These are phyloP conservation scores for Penicillium sp. DNA, from an alignment of 2,329 filamentous ascomycete genomes.

Conservation along the genomic window DNA sequence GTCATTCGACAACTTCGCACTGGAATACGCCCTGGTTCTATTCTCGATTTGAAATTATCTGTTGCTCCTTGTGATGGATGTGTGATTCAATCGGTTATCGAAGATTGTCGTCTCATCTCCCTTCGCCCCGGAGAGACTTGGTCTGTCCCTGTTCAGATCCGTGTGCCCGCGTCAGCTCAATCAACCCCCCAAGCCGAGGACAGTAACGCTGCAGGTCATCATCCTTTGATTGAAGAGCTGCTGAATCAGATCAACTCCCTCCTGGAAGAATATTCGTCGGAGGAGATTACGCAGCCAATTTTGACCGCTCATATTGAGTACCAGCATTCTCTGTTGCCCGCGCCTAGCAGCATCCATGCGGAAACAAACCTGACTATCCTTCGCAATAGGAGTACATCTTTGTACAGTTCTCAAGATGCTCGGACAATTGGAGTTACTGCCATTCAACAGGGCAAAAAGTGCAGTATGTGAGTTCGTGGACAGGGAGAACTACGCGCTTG, in stretches of 20 bases:
- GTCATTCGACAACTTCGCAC: constrained; percentile 30
- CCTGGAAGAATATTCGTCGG: constrained; percentile 19
- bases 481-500: too few species aligned
- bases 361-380: constrained; percentile 25
- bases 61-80: constrained; percentile 24
- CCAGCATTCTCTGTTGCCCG: constrained; percentile 31
- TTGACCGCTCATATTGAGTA: constrained; percentile 31
- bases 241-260: constrained; percentile 32
- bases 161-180: constrained; percentile 15
- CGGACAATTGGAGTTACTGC: too few species aligned
- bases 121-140: constrained; percentile 36
- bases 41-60: constrained; percentile 25
- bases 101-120: constrained; percentile 15
- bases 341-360: constrained; percentile 20
- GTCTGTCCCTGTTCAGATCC: constrained; percentile 28
- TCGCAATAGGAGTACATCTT: background rate
- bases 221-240: constrained; percentile 23
- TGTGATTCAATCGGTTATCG: constrained; percentile 22
- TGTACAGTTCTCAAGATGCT: background rate
- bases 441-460: too few species aligned
- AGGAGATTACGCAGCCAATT: constrained; percentile 19
- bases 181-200: constrained; percentile 2
- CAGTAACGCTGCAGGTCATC: background rate
- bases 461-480: too few species aligned
- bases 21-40: constrained; percentile 27